Percentiles rank a stretch among this genome's conserved stretches.
These are phyloP conservation scores for Lomentospora prolificans DNA, from an alignment of 2,329 filamentous ascomycete species.

Conservation along the genomic window DNA sequence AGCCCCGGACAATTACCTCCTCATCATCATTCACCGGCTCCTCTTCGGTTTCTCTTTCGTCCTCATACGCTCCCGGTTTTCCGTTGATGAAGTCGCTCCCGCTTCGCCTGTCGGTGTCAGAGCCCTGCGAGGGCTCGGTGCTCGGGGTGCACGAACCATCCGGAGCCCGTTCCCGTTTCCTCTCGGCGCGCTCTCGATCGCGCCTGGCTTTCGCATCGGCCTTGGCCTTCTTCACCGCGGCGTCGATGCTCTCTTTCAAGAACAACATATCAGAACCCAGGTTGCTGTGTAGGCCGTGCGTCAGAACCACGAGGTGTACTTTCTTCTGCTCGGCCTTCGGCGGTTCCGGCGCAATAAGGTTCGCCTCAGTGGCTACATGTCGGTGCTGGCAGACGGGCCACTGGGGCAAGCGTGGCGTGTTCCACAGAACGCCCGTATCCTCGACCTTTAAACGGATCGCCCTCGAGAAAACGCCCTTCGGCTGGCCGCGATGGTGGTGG, in stretches of 20 bases:
- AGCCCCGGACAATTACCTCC: slow-evolving; percentile 81
- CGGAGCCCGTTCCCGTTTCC: slow-evolving; percentile 2
- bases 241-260: slow-evolving; percentile 93
- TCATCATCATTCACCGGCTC: slow-evolving; percentile 62
- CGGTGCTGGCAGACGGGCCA: slow-evolving; percentile 35
- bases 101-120: not conserved
- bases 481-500: slow-evolving; percentile 51
- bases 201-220: slow-evolving; percentile 55
- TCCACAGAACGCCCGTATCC: slow-evolving; percentile 85
- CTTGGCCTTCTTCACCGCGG: slow-evolving; percentile 64
- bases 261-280: slow-evolving; percentile 93
- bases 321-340: slow-evolving; percentile 59
- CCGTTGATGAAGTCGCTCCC: not conserved
- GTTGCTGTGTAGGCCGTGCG: slow-evolving; percentile 93
- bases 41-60: slow-evolving; percentile 20
- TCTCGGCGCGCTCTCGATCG: slow-evolving; percentile 34
- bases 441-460: slow-evolving; percentile 72
- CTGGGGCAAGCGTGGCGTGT: slow-evolving; percentile 72
- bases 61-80: slow-evolving; percentile 6
- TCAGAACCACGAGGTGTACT: slow-evolving; percentile 83
- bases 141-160: slow-evolving; percentile 3
- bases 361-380: not conserved
- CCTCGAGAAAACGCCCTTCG: slow-evolving; percentile 73
- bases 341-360: slow-evolving; percentile 17
- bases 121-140: not conserved